These are phyloP conservation scores for Actinidia chinensis DNA, from an alignment of 179 eudicot genomes.

Conservation along the genomic window DNA sequence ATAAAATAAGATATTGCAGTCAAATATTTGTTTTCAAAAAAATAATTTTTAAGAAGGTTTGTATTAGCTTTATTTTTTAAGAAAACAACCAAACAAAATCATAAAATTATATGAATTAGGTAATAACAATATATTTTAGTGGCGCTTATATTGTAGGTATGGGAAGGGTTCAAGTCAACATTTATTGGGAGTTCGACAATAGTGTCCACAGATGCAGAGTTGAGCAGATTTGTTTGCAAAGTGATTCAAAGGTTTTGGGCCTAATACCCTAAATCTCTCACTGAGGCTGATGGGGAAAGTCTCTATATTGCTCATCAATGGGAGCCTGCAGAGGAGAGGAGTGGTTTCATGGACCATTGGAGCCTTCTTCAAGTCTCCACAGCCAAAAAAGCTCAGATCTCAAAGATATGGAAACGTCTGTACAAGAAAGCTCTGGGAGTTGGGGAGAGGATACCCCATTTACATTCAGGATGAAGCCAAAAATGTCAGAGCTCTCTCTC, in stretches of 20 bases:
- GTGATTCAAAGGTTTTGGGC: conserved; percentile 74
- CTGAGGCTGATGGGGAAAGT: conserved; percentile 81
- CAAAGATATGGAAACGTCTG: conserved; percentile 51
- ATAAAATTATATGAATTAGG: too few species aligned
- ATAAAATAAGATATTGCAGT: too few species aligned
- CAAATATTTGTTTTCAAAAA: too few species aligned
- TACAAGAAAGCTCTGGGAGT: conserved; percentile 45
- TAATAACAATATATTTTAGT: too few species aligned
- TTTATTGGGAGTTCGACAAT: conserved; percentile 76
- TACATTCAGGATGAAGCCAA: conserved; percentile 81
- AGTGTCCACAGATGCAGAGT: conserved; percentile 91
- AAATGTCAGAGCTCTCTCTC: conserved; percentile 37
- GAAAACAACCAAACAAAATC: too few species aligned
- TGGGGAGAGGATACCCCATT: conserved; percentile 55
- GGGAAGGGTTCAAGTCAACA: conserved; percentile 97
- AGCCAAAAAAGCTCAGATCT: conserved; percentile 71
- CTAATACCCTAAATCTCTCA: conserved; percentile 79
- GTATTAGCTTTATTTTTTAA: too few species aligned
- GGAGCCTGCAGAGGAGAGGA: conserved; percentile 73
- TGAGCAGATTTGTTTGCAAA: conserved; percentile 68
- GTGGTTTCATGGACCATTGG: conserved; percentile 90
- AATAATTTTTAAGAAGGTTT: too few species aligned
- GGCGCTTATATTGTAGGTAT: conserved; percentile 44
- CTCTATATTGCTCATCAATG: conserved; percentile 75
- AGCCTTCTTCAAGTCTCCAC: conserved; percentile 69